Conservation (phyloP, 106 monocot genomes). For the Allium cepa region DNA sequence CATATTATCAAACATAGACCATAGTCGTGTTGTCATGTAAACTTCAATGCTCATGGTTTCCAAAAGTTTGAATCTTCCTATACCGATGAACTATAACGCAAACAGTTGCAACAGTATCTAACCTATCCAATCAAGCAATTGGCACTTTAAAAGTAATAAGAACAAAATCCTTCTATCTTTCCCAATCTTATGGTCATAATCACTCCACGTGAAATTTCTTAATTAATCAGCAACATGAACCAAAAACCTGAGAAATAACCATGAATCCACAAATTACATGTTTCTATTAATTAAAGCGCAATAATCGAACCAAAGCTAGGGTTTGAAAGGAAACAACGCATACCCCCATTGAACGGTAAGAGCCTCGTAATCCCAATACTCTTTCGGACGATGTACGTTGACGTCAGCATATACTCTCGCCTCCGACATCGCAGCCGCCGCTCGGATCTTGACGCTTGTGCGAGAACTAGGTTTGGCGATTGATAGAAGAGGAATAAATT, state of each 20-base stretch:
- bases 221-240: background rate
- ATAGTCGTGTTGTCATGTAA: background rate
- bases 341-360: constrained; percentile 80
- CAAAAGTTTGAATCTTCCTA: too few relatives aligned
- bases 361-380: constrained; percentile 79
- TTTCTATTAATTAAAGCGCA: background rate
- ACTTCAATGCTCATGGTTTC: background rate
- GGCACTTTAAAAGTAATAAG: background rate
- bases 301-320: background rate
- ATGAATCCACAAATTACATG: background rate
- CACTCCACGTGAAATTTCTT: too few relatives aligned
- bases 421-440: constrained; percentile 42
- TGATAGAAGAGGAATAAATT: background rate
- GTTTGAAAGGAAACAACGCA: constrained; percentile 2
- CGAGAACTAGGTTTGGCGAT: background rate
- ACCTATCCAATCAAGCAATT: too few relatives aligned
- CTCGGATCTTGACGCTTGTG: background rate
- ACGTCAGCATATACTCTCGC: constrained; percentile 59
- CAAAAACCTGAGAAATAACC: background rate
- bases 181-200: background rate
- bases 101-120: too few relatives aligned
- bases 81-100: too few relatives aligned
- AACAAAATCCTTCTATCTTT: background rate
- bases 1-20: background rate
- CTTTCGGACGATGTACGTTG: constrained; percentile 69